phyloP scores from a whole-genome alignment of 306 rosid species.

The Acmispon strigosus region DNA sequence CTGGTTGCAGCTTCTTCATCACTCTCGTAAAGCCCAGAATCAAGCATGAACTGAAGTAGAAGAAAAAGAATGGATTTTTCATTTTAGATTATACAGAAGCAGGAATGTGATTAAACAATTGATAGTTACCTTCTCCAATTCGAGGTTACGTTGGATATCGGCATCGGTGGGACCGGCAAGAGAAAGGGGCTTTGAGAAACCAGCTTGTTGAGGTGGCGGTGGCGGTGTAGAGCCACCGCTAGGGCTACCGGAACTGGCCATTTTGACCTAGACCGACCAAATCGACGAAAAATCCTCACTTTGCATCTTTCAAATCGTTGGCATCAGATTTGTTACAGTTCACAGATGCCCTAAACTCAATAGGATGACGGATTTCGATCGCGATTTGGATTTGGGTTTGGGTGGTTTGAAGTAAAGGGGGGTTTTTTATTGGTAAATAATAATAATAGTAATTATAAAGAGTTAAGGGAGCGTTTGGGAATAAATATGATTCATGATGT shows the following conservation, averaged over 20 bases:
- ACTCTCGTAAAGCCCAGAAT: conserved; percentile 81
- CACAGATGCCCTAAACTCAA: neutral
- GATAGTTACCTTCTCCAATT: conserved; percentile 61
- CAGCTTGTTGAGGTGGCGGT: conserved; percentile 23
- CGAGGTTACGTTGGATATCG: conserved; percentile 60
- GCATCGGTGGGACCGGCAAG: conserved; percentile 73
- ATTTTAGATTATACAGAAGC: neutral
- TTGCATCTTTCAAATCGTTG: conserved; percentile 9
- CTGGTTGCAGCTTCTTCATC: conserved; percentile 54
- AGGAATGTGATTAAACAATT: neutral
- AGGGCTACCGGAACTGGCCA: conserved; percentile 60
- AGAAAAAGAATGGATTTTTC: neutral
- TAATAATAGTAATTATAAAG: too few species aligned
- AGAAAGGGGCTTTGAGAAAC: conserved; percentile 71
- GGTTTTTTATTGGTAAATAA: too few species aligned
- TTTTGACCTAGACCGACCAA: conserved; percentile 18
- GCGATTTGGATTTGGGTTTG: conserved; percentile 8
- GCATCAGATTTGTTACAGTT: conserved; percentile 10
- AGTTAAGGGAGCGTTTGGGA: conserved; percentile 29
- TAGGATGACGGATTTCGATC: neutral
- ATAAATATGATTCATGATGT: neutral
- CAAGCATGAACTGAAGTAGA: conserved; percentile 52
- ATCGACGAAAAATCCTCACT: neutral
- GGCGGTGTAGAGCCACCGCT: conserved; percentile 29
- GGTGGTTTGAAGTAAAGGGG: neutral